Percentiles rank a stretch among this genome's conserved stretches.
These are phyloP conservation scores for Aureobasidium leucospermi DNA, from an alignment of 2,329 filamentous ascomycete genomes.

Conservation along the genomic window DNA sequence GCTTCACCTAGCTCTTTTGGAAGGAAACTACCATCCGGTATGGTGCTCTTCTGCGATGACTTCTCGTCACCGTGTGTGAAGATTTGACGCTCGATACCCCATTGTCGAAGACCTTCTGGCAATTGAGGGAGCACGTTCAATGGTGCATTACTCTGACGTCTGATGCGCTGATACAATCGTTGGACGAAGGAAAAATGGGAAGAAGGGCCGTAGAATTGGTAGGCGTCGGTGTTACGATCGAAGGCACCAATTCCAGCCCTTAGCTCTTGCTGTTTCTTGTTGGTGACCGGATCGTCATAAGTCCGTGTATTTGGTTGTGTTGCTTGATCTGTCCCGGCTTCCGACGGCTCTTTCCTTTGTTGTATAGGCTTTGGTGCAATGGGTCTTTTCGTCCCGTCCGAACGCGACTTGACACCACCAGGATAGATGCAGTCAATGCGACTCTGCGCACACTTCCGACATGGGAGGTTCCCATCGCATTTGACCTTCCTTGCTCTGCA, in stretches of 20 bases:
- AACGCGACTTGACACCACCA: background rate
- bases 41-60: background rate
- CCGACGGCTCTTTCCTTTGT: background rate
- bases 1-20: constrained; percentile 11
- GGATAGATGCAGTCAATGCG: background rate
- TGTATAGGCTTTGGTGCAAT: background rate
- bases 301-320: background rate
- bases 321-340: background rate
- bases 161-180: constrained; percentile 8
- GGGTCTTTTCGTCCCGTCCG: background rate
- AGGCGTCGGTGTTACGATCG: constrained; percentile 1
- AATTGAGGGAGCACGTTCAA: background rate
- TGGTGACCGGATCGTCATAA: background rate
- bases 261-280: constrained; percentile 13
- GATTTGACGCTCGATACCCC: constrained; percentile 12
- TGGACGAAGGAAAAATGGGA: constrained; percentile 11
- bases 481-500: constrained; percentile 13
- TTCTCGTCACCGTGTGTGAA: constrained; percentile 7
- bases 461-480: constrained; percentile 5
- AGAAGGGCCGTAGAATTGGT: constrained; percentile 13
- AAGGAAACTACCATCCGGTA: background rate
- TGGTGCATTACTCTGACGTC: background rate
- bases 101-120: constrained; percentile 9
- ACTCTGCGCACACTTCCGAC: background rate
- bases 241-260: constrained; percentile 12